These are phyloP conservation scores for Neopestalotiopsis sp. DNA, from an alignment of 2,329 filamentous ascomycete genomes.

Conservation along the genomic window DNA sequence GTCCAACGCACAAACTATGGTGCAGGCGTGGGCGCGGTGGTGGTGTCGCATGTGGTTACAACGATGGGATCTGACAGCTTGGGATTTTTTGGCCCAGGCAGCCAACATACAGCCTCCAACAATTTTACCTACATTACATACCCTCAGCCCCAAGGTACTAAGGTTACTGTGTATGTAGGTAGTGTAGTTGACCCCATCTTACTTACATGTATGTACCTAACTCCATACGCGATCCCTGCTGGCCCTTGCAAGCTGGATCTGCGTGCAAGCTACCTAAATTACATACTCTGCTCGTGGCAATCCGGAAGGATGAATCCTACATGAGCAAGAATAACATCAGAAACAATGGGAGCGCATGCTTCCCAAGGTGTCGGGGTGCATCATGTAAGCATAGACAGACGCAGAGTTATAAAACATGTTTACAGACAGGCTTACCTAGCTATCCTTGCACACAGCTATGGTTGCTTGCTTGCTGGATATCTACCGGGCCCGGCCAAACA, in stretches of 20 bases:
- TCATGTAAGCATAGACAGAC: too few species aligned
- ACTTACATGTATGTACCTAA: too few species aligned
- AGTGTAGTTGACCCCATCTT: too few species aligned
- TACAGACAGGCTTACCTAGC: background rate
- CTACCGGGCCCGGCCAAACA: background rate
- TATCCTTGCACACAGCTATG: background rate
- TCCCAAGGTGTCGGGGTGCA: too few species aligned
- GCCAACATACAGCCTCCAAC: background rate
- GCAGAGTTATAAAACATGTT: too few species aligned
- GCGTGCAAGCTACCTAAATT: background rate
- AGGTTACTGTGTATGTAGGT: too few species aligned
- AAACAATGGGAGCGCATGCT: too few species aligned
- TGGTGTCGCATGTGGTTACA: slow-evolving; percentile 3
- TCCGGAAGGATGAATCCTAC: too few species aligned
- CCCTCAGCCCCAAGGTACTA: too few species aligned
- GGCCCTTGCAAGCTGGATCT: too few species aligned
- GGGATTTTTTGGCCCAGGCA: background rate
- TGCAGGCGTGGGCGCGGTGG: background rate
- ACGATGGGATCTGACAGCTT: slow-evolving; percentile 6
- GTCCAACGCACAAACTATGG: background rate
- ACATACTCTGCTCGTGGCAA: background rate
- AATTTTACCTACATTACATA: background rate
- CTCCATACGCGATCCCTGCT: too few species aligned
- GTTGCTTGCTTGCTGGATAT: background rate
- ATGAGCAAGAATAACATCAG: too few species aligned